Evolutionary conservation across 169 alveolate genomes (phyloP).

Genomic region (Theileria luwenshuni): DNA sequence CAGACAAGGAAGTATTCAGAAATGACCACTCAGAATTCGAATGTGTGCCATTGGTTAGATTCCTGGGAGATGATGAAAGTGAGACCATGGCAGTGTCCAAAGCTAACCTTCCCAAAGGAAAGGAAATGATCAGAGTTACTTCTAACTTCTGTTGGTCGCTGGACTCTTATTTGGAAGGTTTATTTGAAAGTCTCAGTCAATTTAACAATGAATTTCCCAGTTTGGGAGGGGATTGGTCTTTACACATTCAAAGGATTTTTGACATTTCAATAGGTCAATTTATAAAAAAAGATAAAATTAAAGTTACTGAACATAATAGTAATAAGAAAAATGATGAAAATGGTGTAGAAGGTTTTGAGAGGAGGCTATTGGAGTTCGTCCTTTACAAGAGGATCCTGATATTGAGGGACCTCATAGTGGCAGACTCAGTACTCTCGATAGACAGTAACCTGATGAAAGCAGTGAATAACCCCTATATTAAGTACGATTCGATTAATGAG

Average conservation of each 20-base stretch:
- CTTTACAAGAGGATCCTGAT: constrained; percentile 17
- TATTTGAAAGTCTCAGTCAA: background rate
- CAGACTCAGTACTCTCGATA: constrained; percentile 38
- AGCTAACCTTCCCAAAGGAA: constrained; percentile 8
- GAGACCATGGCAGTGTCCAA: constrained; percentile 25
- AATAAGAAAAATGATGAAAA: no score
- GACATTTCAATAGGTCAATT: background rate
- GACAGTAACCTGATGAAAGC: constrained; percentile 25
- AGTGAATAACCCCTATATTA: constrained; percentile 12
- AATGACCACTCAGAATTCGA: background rate
- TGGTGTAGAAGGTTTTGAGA: background rate
- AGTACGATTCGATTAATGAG: constrained; percentile 18
- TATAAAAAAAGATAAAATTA: background rate
- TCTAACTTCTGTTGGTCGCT: constrained; percentile 14
- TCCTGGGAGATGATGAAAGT: constrained; percentile 55
- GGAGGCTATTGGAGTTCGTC: constrained; percentile 12
- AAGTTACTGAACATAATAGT: background rate
- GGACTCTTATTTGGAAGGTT: background rate
- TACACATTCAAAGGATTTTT: constrained; percentile 22
- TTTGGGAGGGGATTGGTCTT: background rate
- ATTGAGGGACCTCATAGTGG: constrained; percentile 27
- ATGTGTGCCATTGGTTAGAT: constrained; percentile 9
- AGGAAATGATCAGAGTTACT: constrained; percentile 20
- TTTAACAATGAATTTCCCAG: background rate
- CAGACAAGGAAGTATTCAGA: constrained; percentile 28